Evolutionary conservation across 306 rosid genomes (phyloP).

Genomic region (Lathyrus oleraceus): DNA sequence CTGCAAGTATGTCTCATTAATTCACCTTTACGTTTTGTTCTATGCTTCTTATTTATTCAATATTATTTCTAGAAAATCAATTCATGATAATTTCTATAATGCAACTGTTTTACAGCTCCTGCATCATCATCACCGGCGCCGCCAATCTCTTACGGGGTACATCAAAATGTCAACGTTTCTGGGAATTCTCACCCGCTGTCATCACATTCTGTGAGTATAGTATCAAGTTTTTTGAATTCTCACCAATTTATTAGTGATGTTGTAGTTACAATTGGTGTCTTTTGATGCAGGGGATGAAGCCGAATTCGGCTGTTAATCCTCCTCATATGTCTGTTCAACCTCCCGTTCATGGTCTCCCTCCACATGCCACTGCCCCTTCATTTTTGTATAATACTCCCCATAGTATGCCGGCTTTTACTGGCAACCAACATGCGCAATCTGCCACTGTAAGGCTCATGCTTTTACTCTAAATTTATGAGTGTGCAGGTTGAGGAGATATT

Average conservation of each 20-base stretch:
- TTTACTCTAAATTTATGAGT: not conserved
- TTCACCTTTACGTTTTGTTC: not conserved
- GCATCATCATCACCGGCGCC: constrained; percentile 1
- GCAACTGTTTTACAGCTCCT: constrained; percentile 36
- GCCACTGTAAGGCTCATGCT: constrained; percentile 38
- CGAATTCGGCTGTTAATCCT: constrained; percentile 33
- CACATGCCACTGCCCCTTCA: constrained; percentile 42
- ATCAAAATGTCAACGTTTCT: constrained; percentile 33
- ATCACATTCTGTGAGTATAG: constrained; percentile 46
- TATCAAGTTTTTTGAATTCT: not conserved
- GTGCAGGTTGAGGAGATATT: not conserved
- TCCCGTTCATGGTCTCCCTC: constrained; percentile 43
- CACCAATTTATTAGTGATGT: too few species aligned
- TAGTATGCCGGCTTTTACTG: constrained; percentile 33
- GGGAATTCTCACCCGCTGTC: constrained; percentile 47
- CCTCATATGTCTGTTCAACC: constrained; percentile 35
- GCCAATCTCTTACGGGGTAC: constrained; percentile 27
- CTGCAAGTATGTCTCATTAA: not conserved
- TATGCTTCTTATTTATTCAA: not conserved
- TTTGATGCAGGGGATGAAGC: constrained; percentile 40
- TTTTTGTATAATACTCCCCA: constrained; percentile 55
- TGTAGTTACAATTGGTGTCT: not conserved
- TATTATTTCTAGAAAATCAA: not conserved
- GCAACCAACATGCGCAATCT: constrained; percentile 46
- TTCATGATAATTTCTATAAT: constrained; percentile 18